Percentiles rank a stretch among this genome's conserved stretches.
Conservation (phyloP, 75 land plant species). For the Gnetum montanum region DNA sequence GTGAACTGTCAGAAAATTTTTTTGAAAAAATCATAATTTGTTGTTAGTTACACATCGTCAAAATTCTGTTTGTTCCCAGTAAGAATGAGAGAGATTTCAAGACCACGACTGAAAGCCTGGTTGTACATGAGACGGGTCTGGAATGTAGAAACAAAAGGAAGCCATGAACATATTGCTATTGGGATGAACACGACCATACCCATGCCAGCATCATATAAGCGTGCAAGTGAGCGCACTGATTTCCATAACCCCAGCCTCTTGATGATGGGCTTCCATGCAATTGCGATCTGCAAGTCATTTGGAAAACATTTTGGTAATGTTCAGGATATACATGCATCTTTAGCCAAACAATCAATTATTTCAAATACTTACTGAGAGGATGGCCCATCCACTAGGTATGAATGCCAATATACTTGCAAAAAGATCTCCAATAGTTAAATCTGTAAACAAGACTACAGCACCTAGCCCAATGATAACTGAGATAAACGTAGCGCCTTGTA, state of each 20-base stretch:
- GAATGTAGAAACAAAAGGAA: slow-evolving; percentile 91
- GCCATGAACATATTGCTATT: slow-evolving; percentile 85
- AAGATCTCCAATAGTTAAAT: slow-evolving; percentile 49
- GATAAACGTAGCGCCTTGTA: slow-evolving; percentile 70
- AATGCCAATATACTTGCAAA: slow-evolving; percentile 79
- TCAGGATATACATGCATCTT: not conserved
- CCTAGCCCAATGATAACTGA: slow-evolving; percentile 49
- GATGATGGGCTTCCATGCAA: slow-evolving; percentile 73
- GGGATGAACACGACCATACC: slow-evolving; percentile 91
- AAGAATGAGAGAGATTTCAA: slow-evolving; percentile 92
- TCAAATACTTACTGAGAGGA: slow-evolving; percentile 59
- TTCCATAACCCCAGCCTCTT: slow-evolving; percentile 73
- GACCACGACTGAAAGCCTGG: slow-evolving; percentile 92
- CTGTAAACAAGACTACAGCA: slow-evolving; percentile 39
- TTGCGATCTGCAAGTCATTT: slow-evolving; percentile 50
- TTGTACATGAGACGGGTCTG: slow-evolving; percentile 89
- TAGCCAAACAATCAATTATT: not conserved
- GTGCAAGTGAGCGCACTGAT: slow-evolving; percentile 64
- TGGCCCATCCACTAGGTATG: slow-evolving; percentile 93
- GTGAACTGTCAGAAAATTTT: too few relatives aligned
- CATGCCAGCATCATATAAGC: slow-evolving; percentile 89
- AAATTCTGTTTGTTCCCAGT: slow-evolving; percentile 89
- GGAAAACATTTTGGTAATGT: not conserved
- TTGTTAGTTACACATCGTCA: too few relatives aligned
- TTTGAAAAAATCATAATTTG: too few relatives aligned